Percentiles rank a stretch among this genome's conserved stretches.
These are phyloP conservation scores for Eucalyptus cladocalyx DNA, from an alignment of 345 rosid species.

Conservation along the genomic window DNA sequence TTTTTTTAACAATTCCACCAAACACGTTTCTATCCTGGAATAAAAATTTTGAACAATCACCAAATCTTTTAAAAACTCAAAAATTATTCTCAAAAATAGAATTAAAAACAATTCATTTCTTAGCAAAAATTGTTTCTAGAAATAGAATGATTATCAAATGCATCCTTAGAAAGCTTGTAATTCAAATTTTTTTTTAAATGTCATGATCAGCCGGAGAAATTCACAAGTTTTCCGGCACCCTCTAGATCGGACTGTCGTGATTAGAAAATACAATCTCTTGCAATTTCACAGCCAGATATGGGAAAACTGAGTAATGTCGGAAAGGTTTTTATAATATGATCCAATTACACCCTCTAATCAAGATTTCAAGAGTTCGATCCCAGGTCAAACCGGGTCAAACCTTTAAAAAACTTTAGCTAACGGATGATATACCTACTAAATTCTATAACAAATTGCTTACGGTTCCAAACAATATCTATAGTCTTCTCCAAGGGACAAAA, in stretches of 20 bases:
- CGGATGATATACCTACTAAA: not conserved
- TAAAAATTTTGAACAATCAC: no score
- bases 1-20: accelerated
- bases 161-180: not conserved
- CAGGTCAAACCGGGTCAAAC: not conserved
- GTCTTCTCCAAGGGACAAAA: not conserved
- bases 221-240: not conserved
- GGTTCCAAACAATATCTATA: not conserved
- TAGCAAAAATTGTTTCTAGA: accelerated
- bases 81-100: accelerated
- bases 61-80: no score
- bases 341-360: not conserved
- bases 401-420: not conserved
- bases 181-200: accelerated
- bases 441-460: not conserved
- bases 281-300: not conserved
- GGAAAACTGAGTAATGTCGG: not conserved
- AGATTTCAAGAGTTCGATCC: not conserved
- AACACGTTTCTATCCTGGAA: accelerated
- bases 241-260: not conserved
- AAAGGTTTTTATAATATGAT: not conserved
- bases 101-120: no score
- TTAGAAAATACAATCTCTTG: not conserved
- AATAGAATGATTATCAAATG: accelerated
- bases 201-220: accelerated